Evolutionary conservation across 371 early-diverging fungal genomes (phyloP), one percentile per base, ranked within the genome.

Genomic region (Lichtheimia corymbifera): DNA sequence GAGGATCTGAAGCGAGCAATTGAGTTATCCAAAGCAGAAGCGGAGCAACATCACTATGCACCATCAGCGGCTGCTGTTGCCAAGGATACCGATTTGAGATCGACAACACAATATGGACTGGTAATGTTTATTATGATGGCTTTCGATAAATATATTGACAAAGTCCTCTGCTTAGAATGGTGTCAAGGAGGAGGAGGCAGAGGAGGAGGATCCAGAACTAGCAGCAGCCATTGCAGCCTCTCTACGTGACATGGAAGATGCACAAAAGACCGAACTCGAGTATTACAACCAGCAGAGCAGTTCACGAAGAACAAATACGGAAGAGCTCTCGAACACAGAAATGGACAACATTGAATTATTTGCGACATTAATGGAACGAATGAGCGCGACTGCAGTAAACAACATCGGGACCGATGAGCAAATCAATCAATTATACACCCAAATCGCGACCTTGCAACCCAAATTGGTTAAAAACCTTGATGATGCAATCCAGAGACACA

Each of bases 181-280:
- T 9, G 2, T 35, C 11, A 35, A 11, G 35, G 11, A 4, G 13
- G 56, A 45, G 9, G 49, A 47, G 40, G 22, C 22, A 22, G 85
- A 83, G n/a, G 88, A 91, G 12, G 92, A 95, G 1, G 96, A 97
- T 55, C 88, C 88, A 2, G 94, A 95, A 64, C 64, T 97, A 18
- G 87, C 89, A 50, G 93, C 93, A 1, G 98, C 98, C 5, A 97
- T 97, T 61, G 94, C 88, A 40, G 98, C 94, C 1, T 95, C 96
- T 3, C 72, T 97, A 54, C 73, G 76, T 52, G 97, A 97, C 55
- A 67, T 80, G 59, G 41, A 64, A 0, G 57, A 54, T 11, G 43
- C 62, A 3, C 65, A 52, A 35, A 57, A 67, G 6, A 63, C 50
- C 41, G 42, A 35, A 7, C 27, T 58, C 17, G 57, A 56, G 42